Conservation (phyloP, 768 basidiomycete species). For the Tulasnella sp. region DNA sequence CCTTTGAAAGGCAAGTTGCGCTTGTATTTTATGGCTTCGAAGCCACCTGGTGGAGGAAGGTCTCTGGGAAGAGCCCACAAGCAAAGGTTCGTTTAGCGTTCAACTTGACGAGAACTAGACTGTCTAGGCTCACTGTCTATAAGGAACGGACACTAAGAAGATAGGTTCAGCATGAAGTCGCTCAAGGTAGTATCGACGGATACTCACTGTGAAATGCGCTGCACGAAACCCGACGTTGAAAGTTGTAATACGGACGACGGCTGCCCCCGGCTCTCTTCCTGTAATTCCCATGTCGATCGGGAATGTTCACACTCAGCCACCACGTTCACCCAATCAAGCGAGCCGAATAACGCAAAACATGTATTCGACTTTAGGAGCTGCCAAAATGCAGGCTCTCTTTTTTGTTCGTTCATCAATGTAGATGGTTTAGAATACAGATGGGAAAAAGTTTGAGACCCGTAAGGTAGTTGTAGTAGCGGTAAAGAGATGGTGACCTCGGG, state of each 20-base stretch:
- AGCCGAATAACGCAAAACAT: neutral
- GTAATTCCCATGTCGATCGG: conserved; percentile 7
- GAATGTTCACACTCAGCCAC: neutral
- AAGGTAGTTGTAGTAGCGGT: neutral
- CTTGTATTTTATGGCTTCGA: conserved; percentile 90
- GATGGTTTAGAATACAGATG: neutral
- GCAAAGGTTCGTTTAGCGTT: conserved; percentile 16
- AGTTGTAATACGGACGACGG: conserved; percentile 11
- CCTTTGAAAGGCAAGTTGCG: conserved; percentile 89
- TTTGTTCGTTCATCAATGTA: neutral
- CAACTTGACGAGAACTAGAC: conserved; percentile 22
- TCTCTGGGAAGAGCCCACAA: conserved; percentile 53
- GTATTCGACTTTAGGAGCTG: neutral
- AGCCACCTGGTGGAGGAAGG: conserved; percentile 92
- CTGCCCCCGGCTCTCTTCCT: neutral
- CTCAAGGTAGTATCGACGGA: neutral
- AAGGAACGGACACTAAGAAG: conserved; percentile 53
- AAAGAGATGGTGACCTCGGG: neutral
- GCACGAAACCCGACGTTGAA: neutral
- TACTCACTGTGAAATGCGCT: neutral
- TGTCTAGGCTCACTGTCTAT: conserved; percentile 52
- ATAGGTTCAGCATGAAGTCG: neutral
- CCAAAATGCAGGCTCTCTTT: neutral
- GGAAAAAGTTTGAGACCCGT: neutral
- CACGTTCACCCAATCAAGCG: neutral